Evolutionary conservation across 495 filamentous ascomycete species (phyloP).

Genomic region (Aspergillus sclerotioniger): DNA sequence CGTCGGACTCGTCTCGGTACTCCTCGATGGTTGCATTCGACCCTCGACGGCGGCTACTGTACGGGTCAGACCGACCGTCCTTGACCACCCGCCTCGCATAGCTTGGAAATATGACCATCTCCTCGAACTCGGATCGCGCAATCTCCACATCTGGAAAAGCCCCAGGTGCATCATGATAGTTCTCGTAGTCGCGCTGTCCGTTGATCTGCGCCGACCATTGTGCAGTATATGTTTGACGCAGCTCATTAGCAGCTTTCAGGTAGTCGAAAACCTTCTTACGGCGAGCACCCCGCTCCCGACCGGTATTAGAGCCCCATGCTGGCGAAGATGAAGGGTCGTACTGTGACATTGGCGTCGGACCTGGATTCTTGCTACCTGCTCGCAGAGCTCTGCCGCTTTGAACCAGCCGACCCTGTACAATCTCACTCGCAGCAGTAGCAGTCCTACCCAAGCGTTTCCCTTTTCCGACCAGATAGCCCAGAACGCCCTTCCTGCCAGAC

Average conservation of each 20-base stretch:
- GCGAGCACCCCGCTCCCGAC: constrained; percentile 52
- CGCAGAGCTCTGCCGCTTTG: neutral
- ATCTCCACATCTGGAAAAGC: constrained; percentile 81
- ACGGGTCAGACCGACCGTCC: constrained; percentile 22
- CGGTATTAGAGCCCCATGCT: constrained; percentile 25
- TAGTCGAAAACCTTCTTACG: constrained; percentile 83
- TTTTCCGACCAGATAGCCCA: constrained; percentile 49
- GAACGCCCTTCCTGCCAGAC: constrained; percentile 36
- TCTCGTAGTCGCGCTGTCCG: constrained; percentile 48
- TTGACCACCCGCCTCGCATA: constrained; percentile 68
- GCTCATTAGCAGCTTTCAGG: constrained; percentile 83
- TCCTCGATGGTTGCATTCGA: constrained; percentile 40
- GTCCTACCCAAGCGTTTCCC: constrained; percentile 40
- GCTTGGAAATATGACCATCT: constrained; percentile 92
- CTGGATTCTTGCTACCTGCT: neutral
- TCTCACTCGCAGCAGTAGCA: neutral
- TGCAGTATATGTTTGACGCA: constrained; percentile 76
- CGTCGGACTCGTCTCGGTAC: constrained; percentile 31
- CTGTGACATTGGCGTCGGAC: constrained; percentile 43
- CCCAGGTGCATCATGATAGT: constrained; percentile 64
- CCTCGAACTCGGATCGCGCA: constrained; percentile 74
- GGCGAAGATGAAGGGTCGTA: constrained; percentile 29
- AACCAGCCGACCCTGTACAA: neutral
- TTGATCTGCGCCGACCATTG: constrained; percentile 53
- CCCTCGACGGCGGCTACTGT: constrained; percentile 21